These are phyloP conservation scores for Phragmites australis DNA, from an alignment of 176 grass and related monocot species.

Conservation along the genomic window DNA sequence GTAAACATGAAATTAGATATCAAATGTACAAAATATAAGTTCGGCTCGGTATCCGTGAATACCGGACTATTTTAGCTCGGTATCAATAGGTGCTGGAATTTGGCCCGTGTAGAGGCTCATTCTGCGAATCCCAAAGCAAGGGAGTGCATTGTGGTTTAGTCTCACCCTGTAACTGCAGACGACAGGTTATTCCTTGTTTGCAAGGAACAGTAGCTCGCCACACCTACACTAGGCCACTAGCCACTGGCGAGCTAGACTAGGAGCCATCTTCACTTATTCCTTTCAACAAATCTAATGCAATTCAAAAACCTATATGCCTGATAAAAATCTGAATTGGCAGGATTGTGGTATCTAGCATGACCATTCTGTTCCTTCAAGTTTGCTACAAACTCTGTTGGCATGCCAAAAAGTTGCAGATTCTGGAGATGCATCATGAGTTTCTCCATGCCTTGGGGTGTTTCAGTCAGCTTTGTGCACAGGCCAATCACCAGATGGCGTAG, in stretches of 20 bases:
- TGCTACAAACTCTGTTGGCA: slow-evolving; percentile 20
- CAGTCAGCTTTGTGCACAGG: slow-evolving; percentile 18
- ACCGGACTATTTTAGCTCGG: too few relatives aligned
- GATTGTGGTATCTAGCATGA: background rate
- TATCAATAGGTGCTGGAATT: too few relatives aligned
- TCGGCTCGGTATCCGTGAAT: too few relatives aligned
- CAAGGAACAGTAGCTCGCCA: too few relatives aligned
- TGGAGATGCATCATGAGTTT: background rate
- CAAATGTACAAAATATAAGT: too few relatives aligned
- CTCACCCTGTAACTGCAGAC: too few relatives aligned
- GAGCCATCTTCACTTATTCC: background rate
- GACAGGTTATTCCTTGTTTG: too few relatives aligned
- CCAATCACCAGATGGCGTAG: background rate
- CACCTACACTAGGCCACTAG: background rate
- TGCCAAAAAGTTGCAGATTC: slow-evolving; percentile 26
- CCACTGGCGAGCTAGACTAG: background rate
- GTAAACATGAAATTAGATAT: too few relatives aligned
- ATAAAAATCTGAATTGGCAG: background rate
- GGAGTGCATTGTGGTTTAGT: too few relatives aligned
- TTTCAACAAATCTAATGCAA: background rate
- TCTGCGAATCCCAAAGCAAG: too few relatives aligned
- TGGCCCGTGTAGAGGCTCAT: too few relatives aligned
- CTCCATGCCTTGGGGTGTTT: slow-evolving; percentile 29
- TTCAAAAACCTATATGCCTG: background rate
- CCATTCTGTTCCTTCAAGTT: background rate